phyloP scores from a whole-genome alignment of 331 rosid genomes.

The Acacia concinna region DNA sequence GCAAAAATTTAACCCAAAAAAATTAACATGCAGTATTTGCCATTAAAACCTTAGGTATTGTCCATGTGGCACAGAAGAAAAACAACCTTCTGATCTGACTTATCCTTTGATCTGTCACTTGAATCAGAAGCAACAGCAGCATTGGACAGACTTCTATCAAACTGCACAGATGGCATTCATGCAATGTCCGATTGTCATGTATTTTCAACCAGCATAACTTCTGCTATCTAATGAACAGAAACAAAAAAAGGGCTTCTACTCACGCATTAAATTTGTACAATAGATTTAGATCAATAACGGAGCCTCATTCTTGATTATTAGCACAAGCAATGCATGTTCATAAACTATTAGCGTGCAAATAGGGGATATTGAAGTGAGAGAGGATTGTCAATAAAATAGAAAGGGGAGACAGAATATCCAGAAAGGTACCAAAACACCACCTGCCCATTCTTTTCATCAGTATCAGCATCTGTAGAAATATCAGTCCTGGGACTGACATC shows the following conservation, averaged over 20 bases:
- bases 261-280: neutral
- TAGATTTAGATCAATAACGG: neutral
- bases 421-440: conserved; percentile 39
- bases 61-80: neutral
- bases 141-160: conserved; percentile 56
- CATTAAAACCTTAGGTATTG: neutral
- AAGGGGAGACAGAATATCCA: neutral
- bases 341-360: neutral
- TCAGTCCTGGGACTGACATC: conserved; percentile 93
- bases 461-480: conserved; percentile 87
- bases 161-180: conserved; percentile 44
- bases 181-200: neutral
- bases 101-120: conserved; percentile 83
- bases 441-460: conserved; percentile 80
- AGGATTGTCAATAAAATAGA: neutral
- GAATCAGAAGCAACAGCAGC: conserved; percentile 62
- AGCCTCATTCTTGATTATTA: neutral
- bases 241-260: neutral
- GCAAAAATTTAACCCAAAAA: conserved; percentile 29
- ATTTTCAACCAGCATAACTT: neutral
- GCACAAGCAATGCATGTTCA: neutral
- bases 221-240: neutral
- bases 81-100: conserved; percentile 62
- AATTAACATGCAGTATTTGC: neutral
- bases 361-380: neutral